Evolutionary conservation across 2,329 filamentous ascomycete species (phyloP), one percentile per base, ranked within the genome.

Genomic region (Dactylonectria estremocensis): DNA sequence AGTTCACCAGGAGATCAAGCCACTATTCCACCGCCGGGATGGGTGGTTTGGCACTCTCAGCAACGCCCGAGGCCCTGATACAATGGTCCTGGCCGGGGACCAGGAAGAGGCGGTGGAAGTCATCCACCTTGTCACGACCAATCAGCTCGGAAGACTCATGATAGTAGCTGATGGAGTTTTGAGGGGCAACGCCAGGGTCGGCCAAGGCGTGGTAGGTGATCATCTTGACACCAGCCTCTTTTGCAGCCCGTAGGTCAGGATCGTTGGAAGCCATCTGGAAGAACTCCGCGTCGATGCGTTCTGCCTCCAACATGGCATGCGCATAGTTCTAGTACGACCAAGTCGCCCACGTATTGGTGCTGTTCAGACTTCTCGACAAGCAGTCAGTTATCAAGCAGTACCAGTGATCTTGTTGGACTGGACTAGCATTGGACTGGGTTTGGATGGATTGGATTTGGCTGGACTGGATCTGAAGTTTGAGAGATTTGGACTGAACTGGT

Each of bases 121-220:
- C 20, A 4, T 50, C 20, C n/a, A 31, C 11, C 16, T 50, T 28
- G n/a, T 50, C 24, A 31, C 48, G 9, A 9, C 48, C 18, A 10
- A 31, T 20, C 9, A 24, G 16, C 11, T 50, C 48, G 8, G 48
- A 9, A 20, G 48, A 20, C 24, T 50, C 16, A 10, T 22, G 48
- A 20, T 50, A 10, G 48, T 50, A 50, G 16, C 16, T n/a, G 24
- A 50, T 50, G 20, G 48, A 20, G 18, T 10, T 50, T 31, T 50
- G 48, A 31, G 48, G 48, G 16, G 9, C 24, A 13, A 31, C 24
- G 9, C 20, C 48, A 14, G 48, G 20, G 16, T 50, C 48, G 5
- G 50, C 48, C 3, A 61, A 33, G 14, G 45, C 49, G 18, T 61
- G 58, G 22, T 61, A 61, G 2, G 58, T 61, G 11, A 61, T 52